Evolutionary conservation across 768 basidiomycete genomes (phyloP).

Genomic region (Cystofilobasidium capitatum): DNA sequence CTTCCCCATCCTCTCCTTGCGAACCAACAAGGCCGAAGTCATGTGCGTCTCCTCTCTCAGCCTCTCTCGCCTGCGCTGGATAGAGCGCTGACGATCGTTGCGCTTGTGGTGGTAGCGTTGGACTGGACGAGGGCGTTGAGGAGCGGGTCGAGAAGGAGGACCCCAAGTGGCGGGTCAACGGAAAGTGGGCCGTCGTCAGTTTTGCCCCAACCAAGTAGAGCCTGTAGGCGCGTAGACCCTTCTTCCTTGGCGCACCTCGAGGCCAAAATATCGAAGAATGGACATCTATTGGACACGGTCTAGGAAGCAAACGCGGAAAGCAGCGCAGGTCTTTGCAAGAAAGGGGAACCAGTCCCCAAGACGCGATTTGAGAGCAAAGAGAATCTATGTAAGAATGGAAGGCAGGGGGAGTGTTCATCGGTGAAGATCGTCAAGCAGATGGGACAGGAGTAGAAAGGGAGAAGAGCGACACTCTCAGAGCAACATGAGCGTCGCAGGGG

Average conservation of each 20-base stretch:
- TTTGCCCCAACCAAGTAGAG: slow-evolving; percentile 9
- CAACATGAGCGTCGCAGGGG: too few species aligned
- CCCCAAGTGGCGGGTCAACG: slow-evolving; percentile 48
- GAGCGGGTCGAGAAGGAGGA: slow-evolving; percentile 54
- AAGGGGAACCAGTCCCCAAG: too few species aligned
- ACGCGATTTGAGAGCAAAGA: too few species aligned
- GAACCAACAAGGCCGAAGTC: slow-evolving; percentile 94
- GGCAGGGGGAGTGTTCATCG: too few species aligned
- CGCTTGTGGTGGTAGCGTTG: slow-evolving; percentile 45
- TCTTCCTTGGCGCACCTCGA: too few species aligned
- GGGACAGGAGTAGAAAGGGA: neutral
- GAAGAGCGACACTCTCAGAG: neutral
- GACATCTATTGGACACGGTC: too few species aligned
- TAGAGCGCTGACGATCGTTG: neutral
- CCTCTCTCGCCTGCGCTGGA: neutral
- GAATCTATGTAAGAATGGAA: too few species aligned
- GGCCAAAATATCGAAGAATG: too few species aligned
- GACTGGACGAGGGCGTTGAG: slow-evolving; percentile 58
- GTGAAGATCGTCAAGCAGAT: neutral
- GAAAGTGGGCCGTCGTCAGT: slow-evolving; percentile 48
- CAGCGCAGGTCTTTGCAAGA: too few species aligned
- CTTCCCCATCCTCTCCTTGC: slow-evolving; percentile 59
- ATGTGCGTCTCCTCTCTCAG: slow-evolving; percentile 40
- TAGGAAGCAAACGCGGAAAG: too few species aligned
- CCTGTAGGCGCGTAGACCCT: too few species aligned